Evolutionary conservation across 352 stramenopile species (phyloP).

Genomic region (Phytopythium helicoides): DNA sequence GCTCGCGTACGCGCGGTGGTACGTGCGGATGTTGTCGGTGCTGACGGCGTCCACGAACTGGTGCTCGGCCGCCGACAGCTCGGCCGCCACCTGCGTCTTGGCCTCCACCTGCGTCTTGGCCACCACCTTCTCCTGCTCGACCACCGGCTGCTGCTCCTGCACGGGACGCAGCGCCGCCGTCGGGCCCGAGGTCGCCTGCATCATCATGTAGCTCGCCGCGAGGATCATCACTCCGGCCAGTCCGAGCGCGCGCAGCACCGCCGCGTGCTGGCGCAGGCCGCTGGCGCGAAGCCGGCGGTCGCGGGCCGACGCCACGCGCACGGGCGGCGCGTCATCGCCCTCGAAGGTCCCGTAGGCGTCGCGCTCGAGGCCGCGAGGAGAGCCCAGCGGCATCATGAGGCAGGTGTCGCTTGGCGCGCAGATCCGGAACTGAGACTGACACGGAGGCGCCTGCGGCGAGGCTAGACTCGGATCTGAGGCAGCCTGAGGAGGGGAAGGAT

Average conservation of each 20-base stretch:
- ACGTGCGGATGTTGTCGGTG: slow-evolving; percentile 18
- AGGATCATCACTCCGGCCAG: slow-evolving; percentile 7
- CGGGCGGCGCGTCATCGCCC: not conserved
- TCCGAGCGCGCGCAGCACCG: slow-evolving; percentile 1
- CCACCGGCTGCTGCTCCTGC: not conserved
- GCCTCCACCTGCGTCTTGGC: no score
- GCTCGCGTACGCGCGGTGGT: slow-evolving; percentile 23
- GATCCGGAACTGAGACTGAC: no score
- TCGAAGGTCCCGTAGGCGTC: slow-evolving; percentile 11
- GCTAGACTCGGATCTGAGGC: no score
- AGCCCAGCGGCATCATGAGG: slow-evolving; percentile 5
- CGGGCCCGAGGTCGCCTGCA: not conserved
- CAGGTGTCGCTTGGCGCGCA: no score
- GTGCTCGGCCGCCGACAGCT: slow-evolving; percentile 6
- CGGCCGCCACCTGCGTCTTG: not conserved
- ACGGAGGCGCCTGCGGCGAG: no score
- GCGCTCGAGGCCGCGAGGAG: not conserved
- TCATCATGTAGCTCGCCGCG: slow-evolving; percentile 6
- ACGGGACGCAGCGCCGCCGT: not conserved
- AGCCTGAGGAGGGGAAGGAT: no score
- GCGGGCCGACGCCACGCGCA: not conserved
- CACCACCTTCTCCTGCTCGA: not conserved
- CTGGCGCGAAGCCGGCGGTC: not conserved
- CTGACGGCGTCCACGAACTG: slow-evolving; percentile 10
- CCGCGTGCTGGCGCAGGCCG: not conserved